Conservation (phyloP, 2,329 filamentous ascomycete genomes). For the Sporothrix sp. region DNA sequence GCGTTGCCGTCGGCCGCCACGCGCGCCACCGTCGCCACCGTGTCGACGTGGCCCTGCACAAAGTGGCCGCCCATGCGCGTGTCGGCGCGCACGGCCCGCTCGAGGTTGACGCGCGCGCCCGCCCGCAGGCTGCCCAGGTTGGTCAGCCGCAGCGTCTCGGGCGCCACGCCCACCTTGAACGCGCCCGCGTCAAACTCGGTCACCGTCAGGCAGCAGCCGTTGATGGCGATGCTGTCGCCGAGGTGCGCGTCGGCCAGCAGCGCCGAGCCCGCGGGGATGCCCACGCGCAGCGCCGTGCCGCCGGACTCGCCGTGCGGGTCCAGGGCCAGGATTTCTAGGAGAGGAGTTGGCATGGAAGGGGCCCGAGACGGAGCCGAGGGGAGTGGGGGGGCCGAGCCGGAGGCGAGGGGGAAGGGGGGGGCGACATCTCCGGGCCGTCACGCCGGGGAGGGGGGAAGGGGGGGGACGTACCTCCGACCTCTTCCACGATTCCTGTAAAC, state of each 20-base stretch:
- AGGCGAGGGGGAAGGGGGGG: slow-evolving; percentile 3
- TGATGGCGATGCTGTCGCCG: slow-evolving; percentile 90
- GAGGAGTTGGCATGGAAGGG: too few relatives aligned
- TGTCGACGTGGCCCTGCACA: slow-evolving; percentile 95
- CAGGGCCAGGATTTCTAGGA: slow-evolving; percentile 73
- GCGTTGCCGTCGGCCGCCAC: slow-evolving; percentile 81
- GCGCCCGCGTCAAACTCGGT: slow-evolving; percentile 42
- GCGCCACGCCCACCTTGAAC: slow-evolving; percentile 91
- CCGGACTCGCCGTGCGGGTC: slow-evolving; percentile 72
- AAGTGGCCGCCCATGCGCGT: slow-evolving; percentile 98
- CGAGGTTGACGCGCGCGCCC: slow-evolving; percentile 72
- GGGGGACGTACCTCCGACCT: slow-evolving; percentile 67
- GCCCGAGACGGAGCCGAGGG: too few relatives aligned
- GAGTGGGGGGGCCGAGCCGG: too few relatives aligned
- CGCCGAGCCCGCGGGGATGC: slow-evolving; percentile 52
- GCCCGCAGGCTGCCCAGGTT: slow-evolving; percentile 70
- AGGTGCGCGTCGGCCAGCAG: slow-evolving; percentile 76
- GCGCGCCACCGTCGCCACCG: slow-evolving; percentile 63
- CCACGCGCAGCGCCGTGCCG: slow-evolving; percentile 85
- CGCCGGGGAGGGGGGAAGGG: slow-evolving; percentile 7
- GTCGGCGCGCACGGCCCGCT: slow-evolving; percentile 80
- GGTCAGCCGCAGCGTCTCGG: slow-evolving; percentile 90
- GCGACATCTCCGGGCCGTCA: slow-evolving; percentile 17
- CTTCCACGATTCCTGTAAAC: slow-evolving; percentile 94
- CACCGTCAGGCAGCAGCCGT: slow-evolving; percentile 92